These are phyloP conservation scores for Yamadazyma membranifaciens DNA, from an alignment of 1,139 yeast genomes.

Conservation along the genomic window DNA sequence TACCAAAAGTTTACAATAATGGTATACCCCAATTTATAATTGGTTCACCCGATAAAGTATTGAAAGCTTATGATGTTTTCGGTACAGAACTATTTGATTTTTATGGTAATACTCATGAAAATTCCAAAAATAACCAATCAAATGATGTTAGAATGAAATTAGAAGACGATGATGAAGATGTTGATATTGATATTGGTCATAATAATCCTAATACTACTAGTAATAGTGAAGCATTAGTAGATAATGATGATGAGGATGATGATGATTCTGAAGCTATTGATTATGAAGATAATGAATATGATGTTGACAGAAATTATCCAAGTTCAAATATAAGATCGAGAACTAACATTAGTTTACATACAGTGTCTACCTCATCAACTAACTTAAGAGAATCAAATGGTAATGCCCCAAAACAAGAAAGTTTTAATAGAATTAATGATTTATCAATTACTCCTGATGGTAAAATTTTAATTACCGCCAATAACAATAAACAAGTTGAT, in stretches of 20 bases:
- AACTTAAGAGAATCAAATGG: neutral
- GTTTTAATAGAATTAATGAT: constrained; percentile 60
- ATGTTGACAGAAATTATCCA: constrained; percentile 23
- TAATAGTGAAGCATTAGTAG: neutral
- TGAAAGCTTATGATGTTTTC: constrained; percentile 57
- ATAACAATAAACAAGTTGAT: constrained; percentile 57
- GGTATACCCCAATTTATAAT: constrained; percentile 57
- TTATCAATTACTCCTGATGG: constrained; percentile 65
- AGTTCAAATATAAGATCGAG: neutral
- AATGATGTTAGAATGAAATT: constrained; percentile 16
- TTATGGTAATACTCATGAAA: constrained; percentile 39
- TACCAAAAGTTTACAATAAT: constrained; percentile 33
- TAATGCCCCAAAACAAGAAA: constrained; percentile 10
- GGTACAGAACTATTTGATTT: constrained; percentile 45
- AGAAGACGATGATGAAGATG: constrained; percentile 11
- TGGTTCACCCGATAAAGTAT: constrained; percentile 77
- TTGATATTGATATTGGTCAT: no score
- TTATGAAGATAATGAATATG: constrained; percentile 29
- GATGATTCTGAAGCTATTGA: constrained; percentile 16
- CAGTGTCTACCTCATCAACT: constrained; percentile 1
- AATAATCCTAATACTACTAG: no score
- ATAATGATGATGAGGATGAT: constrained; percentile 27
- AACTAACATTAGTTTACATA: neutral
- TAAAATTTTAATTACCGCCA: constrained; percentile 58
- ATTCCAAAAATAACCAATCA: constrained; percentile 11